phyloP scores from a whole-genome alignment of 106 monocot genomes.

The Triglochin maritima region DNA sequence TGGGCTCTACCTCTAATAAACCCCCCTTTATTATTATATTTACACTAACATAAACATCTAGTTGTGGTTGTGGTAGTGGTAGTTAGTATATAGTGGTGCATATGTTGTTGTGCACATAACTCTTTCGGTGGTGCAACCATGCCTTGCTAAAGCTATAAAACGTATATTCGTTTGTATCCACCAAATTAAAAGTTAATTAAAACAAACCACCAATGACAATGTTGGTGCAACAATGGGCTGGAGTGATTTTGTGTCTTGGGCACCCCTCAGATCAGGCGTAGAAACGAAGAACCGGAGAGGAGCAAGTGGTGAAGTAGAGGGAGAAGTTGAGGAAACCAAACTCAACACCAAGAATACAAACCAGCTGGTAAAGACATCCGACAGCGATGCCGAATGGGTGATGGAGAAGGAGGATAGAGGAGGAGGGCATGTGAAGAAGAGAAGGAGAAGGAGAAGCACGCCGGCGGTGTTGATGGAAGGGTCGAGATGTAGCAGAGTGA shows the following conservation, averaged over 20 bases:
- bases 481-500: constrained; percentile 85
- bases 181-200: too few species aligned
- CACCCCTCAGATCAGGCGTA: constrained; percentile 5
- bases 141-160: not conserved
- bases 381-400: not conserved
- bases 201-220: not conserved
- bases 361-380: not conserved
- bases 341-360: not conserved
- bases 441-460: constrained; percentile 24
- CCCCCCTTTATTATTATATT: too few species aligned
- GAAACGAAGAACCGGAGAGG: constrained; percentile 9
- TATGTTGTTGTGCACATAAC: not conserved
- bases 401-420: not conserved
- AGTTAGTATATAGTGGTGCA: not conserved
- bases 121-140: not conserved
- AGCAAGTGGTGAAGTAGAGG: not conserved
- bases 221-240: not conserved
- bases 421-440: not conserved
- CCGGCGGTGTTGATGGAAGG: constrained; percentile 60
- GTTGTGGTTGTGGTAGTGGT: too few species aligned
- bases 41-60: too few species aligned
- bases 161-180: not conserved
- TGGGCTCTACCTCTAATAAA: too few species aligned
- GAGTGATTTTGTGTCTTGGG: not conserved
- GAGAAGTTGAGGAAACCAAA: not conserved